phyloP scores from a whole-genome alignment of 1,284 basidiomycete species.

The Porogramme epimiltina region DNA sequence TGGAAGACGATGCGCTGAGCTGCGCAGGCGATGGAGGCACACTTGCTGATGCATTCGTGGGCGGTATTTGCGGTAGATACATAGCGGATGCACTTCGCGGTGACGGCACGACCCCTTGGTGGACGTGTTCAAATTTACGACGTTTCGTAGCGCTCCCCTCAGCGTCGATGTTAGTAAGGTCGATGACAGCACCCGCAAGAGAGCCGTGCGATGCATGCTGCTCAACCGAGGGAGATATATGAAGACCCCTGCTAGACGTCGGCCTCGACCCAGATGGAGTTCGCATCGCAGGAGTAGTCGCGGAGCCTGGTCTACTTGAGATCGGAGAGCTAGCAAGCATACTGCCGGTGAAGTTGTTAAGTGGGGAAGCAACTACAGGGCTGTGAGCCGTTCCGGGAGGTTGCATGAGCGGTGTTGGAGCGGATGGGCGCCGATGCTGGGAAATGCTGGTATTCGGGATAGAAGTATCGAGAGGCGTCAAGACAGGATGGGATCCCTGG shows the following conservation, averaged over 20 bases:
- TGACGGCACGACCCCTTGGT: neutral
- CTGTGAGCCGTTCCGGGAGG: slow-evolving; percentile 3
- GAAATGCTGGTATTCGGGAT: slow-evolving; percentile 2
- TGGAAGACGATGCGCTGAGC: too few relatives aligned
- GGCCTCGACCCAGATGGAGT: neutral
- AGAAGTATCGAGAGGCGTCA: slow-evolving; percentile 4
- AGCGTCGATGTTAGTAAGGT: slow-evolving; percentile 11
- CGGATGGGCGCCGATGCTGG: slow-evolving; percentile 13
- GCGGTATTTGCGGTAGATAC: too few relatives aligned
- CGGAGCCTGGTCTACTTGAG: slow-evolving; percentile 10
- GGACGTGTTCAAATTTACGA: slow-evolving; percentile 14
- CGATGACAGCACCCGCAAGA: slow-evolving; percentile 18
- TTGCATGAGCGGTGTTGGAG: slow-evolving; percentile 2
- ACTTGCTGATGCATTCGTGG: too few relatives aligned
- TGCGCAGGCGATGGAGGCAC: neutral
- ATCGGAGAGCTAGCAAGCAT: slow-evolving; percentile 8
- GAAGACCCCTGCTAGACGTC: slow-evolving; percentile 1
- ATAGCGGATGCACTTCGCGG: too few relatives aligned
- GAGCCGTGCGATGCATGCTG: slow-evolving; percentile 8
- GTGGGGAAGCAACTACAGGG: slow-evolving; percentile 8
- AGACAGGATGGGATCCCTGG: slow-evolving; percentile 4
- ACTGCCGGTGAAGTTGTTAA: slow-evolving; percentile 11
- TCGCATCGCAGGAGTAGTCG: neutral
- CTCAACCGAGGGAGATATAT: slow-evolving; percentile 2
- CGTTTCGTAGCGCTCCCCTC: slow-evolving; percentile 14